A percentile compares a stretch with the other conserved stretches of the same genome.
Evolutionary conservation across 139 green algal species (phyloP).

Genomic region (Haematococcus sp.): DNA sequence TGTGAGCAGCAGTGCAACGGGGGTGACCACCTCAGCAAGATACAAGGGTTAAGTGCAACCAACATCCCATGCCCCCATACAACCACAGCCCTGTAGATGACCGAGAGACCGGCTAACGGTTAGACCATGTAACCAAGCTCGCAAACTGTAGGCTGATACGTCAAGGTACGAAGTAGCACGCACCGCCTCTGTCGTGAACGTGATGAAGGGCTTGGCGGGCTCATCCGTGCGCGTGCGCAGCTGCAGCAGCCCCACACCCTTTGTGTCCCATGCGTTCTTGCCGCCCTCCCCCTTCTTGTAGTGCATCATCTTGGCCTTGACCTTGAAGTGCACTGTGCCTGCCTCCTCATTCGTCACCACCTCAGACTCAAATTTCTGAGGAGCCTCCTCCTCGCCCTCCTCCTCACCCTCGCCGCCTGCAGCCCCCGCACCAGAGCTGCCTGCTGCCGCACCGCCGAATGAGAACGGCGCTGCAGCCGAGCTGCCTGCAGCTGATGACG

Average conservation of each 20-base stretch:
- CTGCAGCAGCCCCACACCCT: conserved; percentile 15
- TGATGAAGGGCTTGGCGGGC: conserved; percentile 19
- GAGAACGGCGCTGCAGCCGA: too few species aligned
- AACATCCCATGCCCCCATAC: too few species aligned
- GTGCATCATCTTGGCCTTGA: conserved; percentile 24
- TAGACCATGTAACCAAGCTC: too few species aligned
- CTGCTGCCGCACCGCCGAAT: not conserved
- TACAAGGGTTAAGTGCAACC: too few species aligned
- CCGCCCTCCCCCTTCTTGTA: conserved; percentile 4
- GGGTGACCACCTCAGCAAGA: too few species aligned
- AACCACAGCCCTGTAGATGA: too few species aligned
- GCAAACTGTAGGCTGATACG: too few species aligned
- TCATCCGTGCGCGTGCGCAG: conserved; percentile 12
- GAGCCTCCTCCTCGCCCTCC: conserved; percentile 22
- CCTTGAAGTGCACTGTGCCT: conserved; percentile 3
- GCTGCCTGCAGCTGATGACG: too few species aligned
- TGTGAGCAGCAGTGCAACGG: not conserved
- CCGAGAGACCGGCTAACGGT: too few species aligned
- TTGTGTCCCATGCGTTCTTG: conserved; percentile 19
- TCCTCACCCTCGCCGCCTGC: not conserved
- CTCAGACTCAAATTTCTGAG: conserved; percentile 23
- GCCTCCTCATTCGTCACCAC: conserved; percentile 11
- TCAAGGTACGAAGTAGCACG: too few species aligned
- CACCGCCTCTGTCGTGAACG: conserved; percentile 22
- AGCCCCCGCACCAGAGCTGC: not conserved